These are phyloP conservation scores for Venturia asperata DNA, from an alignment of 2,329 filamentous ascomycete species.

Conservation along the genomic window DNA sequence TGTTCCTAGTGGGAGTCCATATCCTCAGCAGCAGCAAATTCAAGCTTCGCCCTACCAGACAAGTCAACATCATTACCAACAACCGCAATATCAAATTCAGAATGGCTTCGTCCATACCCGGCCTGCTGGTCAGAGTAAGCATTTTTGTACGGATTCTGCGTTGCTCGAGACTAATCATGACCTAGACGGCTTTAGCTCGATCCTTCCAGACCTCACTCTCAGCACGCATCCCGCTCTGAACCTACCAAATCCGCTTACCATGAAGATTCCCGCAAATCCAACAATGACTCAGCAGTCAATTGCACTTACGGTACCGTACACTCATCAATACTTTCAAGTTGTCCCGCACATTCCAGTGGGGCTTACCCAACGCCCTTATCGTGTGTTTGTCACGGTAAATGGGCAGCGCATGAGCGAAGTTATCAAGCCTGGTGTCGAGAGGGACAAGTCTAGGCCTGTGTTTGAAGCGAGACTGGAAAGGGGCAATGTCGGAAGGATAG, in stretches of 20 bases:
- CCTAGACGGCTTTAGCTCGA: conserved; percentile 50
- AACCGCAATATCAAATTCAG: conserved; percentile 25
- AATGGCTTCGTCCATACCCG: conserved; percentile 28
- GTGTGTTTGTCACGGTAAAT: conserved; percentile 67
- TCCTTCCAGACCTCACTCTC: conserved; percentile 60
- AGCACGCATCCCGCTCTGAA: conserved; percentile 61
- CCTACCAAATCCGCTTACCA: conserved; percentile 52
- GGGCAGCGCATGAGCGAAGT: conserved; percentile 52
- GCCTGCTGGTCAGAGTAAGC: conserved; percentile 42
- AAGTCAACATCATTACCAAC: conserved; percentile 25
- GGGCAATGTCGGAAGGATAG: conserved; percentile 68
- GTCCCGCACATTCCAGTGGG: conserved; percentile 57
- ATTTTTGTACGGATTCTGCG: background rate
- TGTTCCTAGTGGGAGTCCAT: conserved; percentile 36
- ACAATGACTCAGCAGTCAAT: conserved; percentile 63
- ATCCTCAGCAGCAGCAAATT: conserved; percentile 28
- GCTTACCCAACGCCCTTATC: conserved; percentile 63
- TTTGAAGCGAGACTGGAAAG: conserved; percentile 67
- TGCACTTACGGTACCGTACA: conserved; percentile 61
- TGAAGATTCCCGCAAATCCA: conserved; percentile 59
- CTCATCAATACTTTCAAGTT: conserved; percentile 65
- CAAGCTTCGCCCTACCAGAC: conserved; percentile 23
- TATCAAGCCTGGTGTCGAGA: conserved; percentile 31
- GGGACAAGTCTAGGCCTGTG: conserved; percentile 52
- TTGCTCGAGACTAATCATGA: conserved; percentile 23